Percentiles rank a stretch among this genome's conserved stretches.
phyloP scores from a whole-genome alignment of 75 land plant species.

The Pinus tabuliformis region DNA sequence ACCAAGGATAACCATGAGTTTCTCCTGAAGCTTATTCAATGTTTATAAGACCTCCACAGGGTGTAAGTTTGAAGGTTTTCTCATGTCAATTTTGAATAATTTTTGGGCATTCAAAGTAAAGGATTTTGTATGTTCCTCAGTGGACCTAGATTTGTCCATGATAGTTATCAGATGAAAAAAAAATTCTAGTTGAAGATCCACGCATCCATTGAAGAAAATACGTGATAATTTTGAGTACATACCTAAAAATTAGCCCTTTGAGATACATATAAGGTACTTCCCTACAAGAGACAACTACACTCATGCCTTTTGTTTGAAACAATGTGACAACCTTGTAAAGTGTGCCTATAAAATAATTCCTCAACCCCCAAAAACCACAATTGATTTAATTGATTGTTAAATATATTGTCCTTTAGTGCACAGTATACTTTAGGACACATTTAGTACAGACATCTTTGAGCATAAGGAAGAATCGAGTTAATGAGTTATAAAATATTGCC shows the following conservation, averaged over 20 bases:
- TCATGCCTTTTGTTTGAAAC: slow-evolving; percentile 41
- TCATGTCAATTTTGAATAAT: no score
- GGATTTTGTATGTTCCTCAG: no score
- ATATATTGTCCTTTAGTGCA: slow-evolving; percentile 30
- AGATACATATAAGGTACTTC: no score
- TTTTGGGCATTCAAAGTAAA: no score
- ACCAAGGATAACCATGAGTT: slow-evolving; percentile 42
- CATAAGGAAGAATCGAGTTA: slow-evolving; percentile 79
- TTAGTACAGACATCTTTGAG: slow-evolving; percentile 66
- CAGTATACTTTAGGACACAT: slow-evolving; percentile 45
- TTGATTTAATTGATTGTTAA: slow-evolving; percentile 21
- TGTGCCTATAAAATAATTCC: slow-evolving; percentile 56
- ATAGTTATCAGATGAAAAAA: no score
- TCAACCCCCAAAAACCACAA: slow-evolving; percentile 56
- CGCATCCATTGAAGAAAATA: no score
- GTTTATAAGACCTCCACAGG: slow-evolving; percentile 96
- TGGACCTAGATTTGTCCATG: no score
- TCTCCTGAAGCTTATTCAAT: slow-evolving; percentile 87
- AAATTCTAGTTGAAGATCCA: no score
- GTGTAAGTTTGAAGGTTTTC: slow-evolving; percentile 43
- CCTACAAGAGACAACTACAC: slow-evolving; percentile 74
- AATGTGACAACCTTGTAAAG: slow-evolving; percentile 38
- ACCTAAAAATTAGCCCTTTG: no score
- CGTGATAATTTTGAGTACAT: no score
- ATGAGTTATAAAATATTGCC: slow-evolving; percentile 67